Percentiles rank a stretch among this genome's conserved stretches.
Conservation (phyloP, 345 rosid genomes). For the Lumnitzera racemosa region DNA sequence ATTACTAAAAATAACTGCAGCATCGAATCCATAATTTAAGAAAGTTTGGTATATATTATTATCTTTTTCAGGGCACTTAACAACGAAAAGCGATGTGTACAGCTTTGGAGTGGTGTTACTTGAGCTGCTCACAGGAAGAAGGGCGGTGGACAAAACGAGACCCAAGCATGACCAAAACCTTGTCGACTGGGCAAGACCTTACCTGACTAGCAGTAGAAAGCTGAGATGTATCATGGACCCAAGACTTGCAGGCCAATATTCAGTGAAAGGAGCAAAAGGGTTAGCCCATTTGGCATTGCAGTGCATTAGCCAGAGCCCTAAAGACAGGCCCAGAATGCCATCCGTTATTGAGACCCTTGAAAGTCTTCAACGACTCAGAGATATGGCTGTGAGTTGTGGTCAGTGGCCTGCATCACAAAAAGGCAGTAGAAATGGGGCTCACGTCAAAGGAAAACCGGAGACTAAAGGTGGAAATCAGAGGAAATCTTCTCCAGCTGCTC, state of each 20-base stretch:
- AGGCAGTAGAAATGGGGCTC: conserved; percentile 20
- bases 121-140: conserved; percentile 80
- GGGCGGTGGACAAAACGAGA: conserved; percentile 66
- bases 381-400: conserved; percentile 73
- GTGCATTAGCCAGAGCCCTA: conserved; percentile 75
- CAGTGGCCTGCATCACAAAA: conserved; percentile 53
- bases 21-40: no score
- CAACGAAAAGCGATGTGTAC: conserved; percentile 81
- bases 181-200: conserved; percentile 79
- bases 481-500: conserved; percentile 36
- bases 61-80: conserved; percentile 63
- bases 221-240: conserved; percentile 66
- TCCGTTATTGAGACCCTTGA: conserved; percentile 56
- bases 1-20: no score
- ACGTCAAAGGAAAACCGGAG: conserved; percentile 24
- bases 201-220: conserved; percentile 59
- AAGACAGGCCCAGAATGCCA: conserved; percentile 82
- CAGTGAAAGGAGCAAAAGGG: conserved; percentile 80
- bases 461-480: conserved; percentile 19
- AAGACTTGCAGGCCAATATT: conserved; percentile 73
- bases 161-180: conserved; percentile 70
- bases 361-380: conserved; percentile 46
- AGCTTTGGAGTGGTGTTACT: conserved; percentile 86
- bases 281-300: conserved; percentile 54
- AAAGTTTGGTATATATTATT: neutral